These are phyloP conservation scores for Medakamo hakoo DNA, from an alignment of 139 green algal genomes.

Conservation along the genomic window DNA sequence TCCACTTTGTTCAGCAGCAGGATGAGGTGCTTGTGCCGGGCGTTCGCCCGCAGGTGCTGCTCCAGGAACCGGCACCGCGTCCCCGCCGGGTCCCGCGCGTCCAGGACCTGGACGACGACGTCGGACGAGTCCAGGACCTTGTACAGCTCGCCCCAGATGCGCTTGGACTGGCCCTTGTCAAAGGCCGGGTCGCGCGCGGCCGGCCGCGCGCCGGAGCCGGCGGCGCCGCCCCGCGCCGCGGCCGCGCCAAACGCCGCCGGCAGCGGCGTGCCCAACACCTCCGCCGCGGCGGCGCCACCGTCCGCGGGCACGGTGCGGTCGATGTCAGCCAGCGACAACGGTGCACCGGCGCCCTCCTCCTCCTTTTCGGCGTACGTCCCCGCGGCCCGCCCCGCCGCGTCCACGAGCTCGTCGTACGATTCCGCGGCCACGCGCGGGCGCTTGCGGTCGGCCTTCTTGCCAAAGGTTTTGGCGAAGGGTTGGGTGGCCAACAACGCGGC, in stretches of 20 bases:
- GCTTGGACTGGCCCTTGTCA: slow-evolving; percentile 87
- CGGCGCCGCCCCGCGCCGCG: not conserved
- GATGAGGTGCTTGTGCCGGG: slow-evolving; percentile 91
- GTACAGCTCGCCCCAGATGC: slow-evolving; percentile 99
- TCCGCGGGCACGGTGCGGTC: not conserved
- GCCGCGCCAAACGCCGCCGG: slow-evolving; percentile 1
- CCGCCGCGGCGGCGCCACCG: too few relatives aligned
- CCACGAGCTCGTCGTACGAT: slow-evolving; percentile 43
- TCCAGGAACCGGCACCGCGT: slow-evolving; percentile 89
- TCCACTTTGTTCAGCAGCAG: slow-evolving; percentile 98
- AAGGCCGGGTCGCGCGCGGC: slow-evolving; percentile 47
- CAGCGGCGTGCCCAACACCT: not conserved
- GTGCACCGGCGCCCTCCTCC: not conserved
- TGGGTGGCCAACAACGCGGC: slow-evolving; percentile 62
- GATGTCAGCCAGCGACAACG: too few relatives aligned
- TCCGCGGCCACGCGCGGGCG: slow-evolving; percentile 48
- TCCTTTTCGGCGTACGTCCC: not conserved
- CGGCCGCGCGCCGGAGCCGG: slow-evolving; percentile 10
- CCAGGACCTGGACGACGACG: slow-evolving; percentile 63
- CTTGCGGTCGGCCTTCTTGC: slow-evolving; percentile 57
- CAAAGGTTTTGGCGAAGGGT: slow-evolving; percentile 77
- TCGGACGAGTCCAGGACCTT: slow-evolving; percentile 56
- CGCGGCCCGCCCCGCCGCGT: slow-evolving; percentile 12
- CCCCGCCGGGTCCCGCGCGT: slow-evolving; percentile 87
- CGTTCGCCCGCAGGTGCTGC: slow-evolving; percentile 78